Evolutionary conservation across 306 rosid genomes (phyloP).

Genomic region (Prunus mume): DNA sequence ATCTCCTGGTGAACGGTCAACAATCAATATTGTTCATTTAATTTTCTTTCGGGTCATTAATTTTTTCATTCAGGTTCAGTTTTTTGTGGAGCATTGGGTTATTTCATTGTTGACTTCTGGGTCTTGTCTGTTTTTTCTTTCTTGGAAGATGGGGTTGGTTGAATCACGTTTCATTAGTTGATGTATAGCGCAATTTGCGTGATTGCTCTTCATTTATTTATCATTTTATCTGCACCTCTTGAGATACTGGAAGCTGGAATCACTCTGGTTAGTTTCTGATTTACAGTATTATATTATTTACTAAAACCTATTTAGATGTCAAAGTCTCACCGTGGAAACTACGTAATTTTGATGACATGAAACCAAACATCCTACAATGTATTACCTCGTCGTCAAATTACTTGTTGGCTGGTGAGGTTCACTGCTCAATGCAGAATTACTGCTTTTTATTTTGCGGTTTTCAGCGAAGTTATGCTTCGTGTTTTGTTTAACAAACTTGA

Average conservation of each 20-base stretch:
- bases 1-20: neutral
- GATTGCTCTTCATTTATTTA: neutral
- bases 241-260: neutral
- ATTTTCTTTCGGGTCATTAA: neutral
- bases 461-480: no score
- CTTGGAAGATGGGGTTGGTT: neutral
- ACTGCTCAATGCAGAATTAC: neutral
- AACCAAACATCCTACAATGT: neutral
- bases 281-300: no score
- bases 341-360: neutral
- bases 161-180: slow-evolving; percentile 10
- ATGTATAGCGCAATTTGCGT: slow-evolving; percentile 2
- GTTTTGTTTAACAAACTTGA: no score
- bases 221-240: no score
- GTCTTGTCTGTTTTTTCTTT: neutral
- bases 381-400: neutral
- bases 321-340: neutral
- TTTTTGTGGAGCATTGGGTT: no score
- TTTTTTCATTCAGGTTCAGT: neutral
- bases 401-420: neutral
- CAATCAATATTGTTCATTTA: neutral
- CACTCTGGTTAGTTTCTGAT: neutral
- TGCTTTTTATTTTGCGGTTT: no score
- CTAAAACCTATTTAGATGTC: neutral
- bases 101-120: no score